Evolutionary conservation across 2,329 filamentous ascomycete species (phyloP), one percentile per base, ranked within the genome.

Genomic region (Sarocladium brachiariae): DNA sequence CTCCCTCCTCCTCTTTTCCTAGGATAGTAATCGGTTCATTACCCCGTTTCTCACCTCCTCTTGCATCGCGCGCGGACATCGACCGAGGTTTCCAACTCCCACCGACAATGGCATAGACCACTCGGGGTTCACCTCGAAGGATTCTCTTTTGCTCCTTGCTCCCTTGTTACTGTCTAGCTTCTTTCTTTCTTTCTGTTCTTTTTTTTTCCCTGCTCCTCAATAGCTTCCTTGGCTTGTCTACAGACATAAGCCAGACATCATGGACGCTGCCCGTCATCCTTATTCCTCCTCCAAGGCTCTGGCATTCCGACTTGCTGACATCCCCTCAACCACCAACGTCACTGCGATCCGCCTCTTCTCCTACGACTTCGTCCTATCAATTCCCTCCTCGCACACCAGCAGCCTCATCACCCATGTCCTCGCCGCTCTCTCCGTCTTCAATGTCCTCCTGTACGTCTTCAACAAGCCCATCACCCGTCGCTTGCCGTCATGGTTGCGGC

Each of bases 401-500:
- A 31, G 38, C n/a, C 34, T 37, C 24, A 53, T 63, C 13, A 50
- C 58, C 13, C 57, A 61, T 31, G 35, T 50, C 5, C 49, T 64
- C 16, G 50, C 62, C 4, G 50, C 48, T 2, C 24, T 61, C 4
- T 65, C 68, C 4, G 41, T 69, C 9, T 56, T 62, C 7, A 57
- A 61, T 4, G 47, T 62, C 19, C 51, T 65, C 16, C 48, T 69
- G 14, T 63, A 67, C 49, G 24, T 66, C 21, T 51, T 47, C 51
- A 60, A 55, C 7, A 50, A 55, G 3, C 58, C 55, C 2, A 51
- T 69, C 5, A 53, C 58, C 2, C 60, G 61, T 3, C 53, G 55
- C 2, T 59, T 67, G 1, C 72, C 73, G 0, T 61, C 58, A 38
- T 76, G 72, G 70, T 58, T 67, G 13, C 64, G 62, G 9, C 67